phyloP scores from a whole-genome alignment of 2,329 filamentous ascomycete genomes.

The Keithomyces neogunnii region DNA sequence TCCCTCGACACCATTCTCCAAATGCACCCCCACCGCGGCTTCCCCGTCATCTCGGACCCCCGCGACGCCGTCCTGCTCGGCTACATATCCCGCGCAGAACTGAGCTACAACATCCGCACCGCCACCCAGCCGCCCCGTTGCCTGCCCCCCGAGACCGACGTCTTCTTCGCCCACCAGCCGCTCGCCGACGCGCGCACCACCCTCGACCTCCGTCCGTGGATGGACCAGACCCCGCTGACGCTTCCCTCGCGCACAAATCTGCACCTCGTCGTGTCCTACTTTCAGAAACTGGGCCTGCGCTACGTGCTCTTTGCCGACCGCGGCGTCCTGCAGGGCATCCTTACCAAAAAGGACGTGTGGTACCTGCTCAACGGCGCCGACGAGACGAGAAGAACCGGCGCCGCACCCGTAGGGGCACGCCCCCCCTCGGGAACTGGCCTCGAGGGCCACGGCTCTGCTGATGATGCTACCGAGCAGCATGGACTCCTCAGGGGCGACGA shows the following conservation, averaged over 20 bases:
- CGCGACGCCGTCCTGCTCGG: slow-evolving; percentile 74
- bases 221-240: slow-evolving; percentile 97
- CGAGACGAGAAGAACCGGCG: slow-evolving; percentile 41
- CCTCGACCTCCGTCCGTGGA: slow-evolving; percentile 90
- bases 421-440: not conserved
- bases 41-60: slow-evolving; percentile 77
- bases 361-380: slow-evolving; percentile 77
- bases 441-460: not conserved
- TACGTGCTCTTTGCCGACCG: slow-evolving; percentile 84
- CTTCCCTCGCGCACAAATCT: slow-evolving; percentile 68
- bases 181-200: slow-evolving; percentile 69
- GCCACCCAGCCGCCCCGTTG: slow-evolving; percentile 45
- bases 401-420: slow-evolving; percentile 8
- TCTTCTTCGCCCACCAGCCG: slow-evolving; percentile 77
- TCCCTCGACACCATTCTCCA: slow-evolving; percentile 63
- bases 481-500: not conserved
- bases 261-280: slow-evolving; percentile 83
- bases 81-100: slow-evolving; percentile 88
- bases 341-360: slow-evolving; percentile 98
- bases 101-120: slow-evolving; percentile 66
- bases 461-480: not conserved
- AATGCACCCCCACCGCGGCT: slow-evolving; percentile 75
- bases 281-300: slow-evolving; percentile 84
- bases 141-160: slow-evolving; percentile 63
- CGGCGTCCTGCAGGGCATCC: slow-evolving; percentile 70